Evolutionary conservation across 1,284 basidiomycete genomes (phyloP), one percentile per base, ranked within the genome.

Genomic region (Ustilago hordei): DNA sequence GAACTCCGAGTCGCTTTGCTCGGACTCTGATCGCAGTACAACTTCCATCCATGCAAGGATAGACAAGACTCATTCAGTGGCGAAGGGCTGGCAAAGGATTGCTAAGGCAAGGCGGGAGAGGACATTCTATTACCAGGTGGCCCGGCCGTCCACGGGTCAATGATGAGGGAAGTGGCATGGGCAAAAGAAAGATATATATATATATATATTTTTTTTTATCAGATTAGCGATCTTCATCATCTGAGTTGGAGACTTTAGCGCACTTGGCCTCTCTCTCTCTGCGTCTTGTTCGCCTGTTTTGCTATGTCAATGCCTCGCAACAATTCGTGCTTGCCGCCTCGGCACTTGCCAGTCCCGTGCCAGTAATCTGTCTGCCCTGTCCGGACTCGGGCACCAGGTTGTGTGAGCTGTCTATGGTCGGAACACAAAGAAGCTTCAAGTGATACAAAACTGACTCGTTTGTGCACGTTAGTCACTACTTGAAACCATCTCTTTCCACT

Each of bases 171-270:
- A 34, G 23, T 36, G 43, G 39, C 48, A 43, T 48, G 34, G 11
- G 45, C 32, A 50, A 38, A 64, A 47, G n/a, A 39, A 54, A 54
- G 57, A n/a, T n/a, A n/a, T n/a, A n/a, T n/a, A n/a, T n/a, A n/a
- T n/a, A n/a, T n/a, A n/a, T n/a, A n/a, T n/a, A n/a, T n/a, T n/a
- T n/a, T n/a, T n/a, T n/a, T n/a, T n/a, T n/a, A 65, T 68, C 65
- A 68, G 65, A 68, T 68, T 68, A 68, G 55, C 59, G 32, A 62
- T 66, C 64, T 55, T 38, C 8, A 13, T 28, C 17, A 35, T 53
- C 64, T 66, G 64, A 66, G 52, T 48, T 50, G 35, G 41, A 64
- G 57, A 55, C 23, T 60, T 55, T 45, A 32, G 41, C 57, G 57
- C 63, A 65, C 34, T 55, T 35, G 35, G 45, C 3, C 52, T 54